Percentiles rank a stretch among this genome's conserved stretches.
Evolutionary conservation across 108 stramenopile genomes (phyloP).

Genomic region (Fistulifera solaris): DNA sequence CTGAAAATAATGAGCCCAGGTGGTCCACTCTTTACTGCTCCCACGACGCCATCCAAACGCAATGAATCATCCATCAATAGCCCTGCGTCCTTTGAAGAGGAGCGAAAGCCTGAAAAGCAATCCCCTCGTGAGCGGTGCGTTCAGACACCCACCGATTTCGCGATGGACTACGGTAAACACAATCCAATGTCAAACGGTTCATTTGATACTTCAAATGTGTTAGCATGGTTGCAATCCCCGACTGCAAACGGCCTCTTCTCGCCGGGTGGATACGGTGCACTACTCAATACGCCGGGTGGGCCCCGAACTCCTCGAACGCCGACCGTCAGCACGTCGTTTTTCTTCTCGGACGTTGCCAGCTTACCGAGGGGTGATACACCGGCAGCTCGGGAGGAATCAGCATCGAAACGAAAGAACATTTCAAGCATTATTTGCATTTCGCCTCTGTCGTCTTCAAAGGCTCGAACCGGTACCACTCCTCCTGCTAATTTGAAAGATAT

Average conservation of each 20-base stretch:
- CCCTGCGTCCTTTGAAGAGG: conserved; percentile 1
- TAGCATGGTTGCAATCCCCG: conserved; percentile 76
- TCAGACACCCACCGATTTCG: conserved; percentile 75
- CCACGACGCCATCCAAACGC: conserved; percentile 9
- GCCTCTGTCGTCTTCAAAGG: conserved; percentile 52
- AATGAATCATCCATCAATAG: conserved; percentile 11
- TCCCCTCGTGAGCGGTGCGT: conserved; percentile 22
- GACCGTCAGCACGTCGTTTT: conserved; percentile 43
- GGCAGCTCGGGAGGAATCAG: conserved; percentile 20
- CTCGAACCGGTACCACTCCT: conserved; percentile 20
- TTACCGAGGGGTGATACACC: conserved; percentile 21
- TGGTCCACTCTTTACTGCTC: conserved; percentile 26
- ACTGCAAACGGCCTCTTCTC: conserved; percentile 70
- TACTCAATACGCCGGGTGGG: conserved; percentile 37
- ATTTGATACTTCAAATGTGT: conserved; percentile 55
- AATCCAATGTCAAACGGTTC: conserved; percentile 21
- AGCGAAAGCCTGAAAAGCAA: conserved; percentile 8
- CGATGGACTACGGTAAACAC: conserved; percentile 68
- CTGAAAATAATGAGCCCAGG: conserved; percentile 8
- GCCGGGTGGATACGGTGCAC: conserved; percentile 54
- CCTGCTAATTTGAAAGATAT: conserved; percentile 71
- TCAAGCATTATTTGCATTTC: conserved; percentile 80
- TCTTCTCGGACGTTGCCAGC: conserved; percentile 54
- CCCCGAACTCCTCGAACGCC: conserved; percentile 53
- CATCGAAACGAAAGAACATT: conserved; percentile 7